These are phyloP conservation scores for Chlorella variabilis DNA, from an alignment of 163 green algal genomes.

Conservation along the genomic window DNA sequence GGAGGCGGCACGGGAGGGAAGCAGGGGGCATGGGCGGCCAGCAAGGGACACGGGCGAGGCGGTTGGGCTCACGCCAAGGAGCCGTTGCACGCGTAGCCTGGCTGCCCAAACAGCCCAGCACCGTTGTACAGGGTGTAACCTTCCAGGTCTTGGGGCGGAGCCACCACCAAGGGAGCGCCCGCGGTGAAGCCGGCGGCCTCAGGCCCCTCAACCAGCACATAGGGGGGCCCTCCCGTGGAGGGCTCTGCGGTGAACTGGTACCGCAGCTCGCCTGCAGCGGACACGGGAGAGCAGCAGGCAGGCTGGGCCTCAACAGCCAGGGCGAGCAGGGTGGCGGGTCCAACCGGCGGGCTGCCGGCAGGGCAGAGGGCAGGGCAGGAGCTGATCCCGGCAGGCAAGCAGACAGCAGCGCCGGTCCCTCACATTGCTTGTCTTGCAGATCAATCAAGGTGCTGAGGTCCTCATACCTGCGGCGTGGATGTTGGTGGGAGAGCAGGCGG, in stretches of 20 bases:
- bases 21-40: no score
- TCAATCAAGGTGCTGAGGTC: neutral
- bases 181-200: neutral
- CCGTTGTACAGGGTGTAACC: neutral
- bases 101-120: neutral
- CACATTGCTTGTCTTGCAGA: neutral
- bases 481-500: no score
- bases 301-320: no score
- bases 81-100: neutral
- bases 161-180: neutral
- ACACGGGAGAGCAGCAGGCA: no score
- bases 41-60: no score
- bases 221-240: neutral
- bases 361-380: no score
- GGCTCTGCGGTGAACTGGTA: neutral
- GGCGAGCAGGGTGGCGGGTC: no score
- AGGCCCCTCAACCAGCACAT: neutral
- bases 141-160: neutral
- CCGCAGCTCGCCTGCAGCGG: conserved; percentile 5
- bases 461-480: neutral
- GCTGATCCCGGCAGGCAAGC: no score
- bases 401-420: neutral
- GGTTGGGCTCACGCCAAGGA: neutral
- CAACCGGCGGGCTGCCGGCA: no score
- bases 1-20: no score